phyloP scores from a whole-genome alignment of 1,284 basidiomycete genomes.

The Tausonia pullulans region DNA sequence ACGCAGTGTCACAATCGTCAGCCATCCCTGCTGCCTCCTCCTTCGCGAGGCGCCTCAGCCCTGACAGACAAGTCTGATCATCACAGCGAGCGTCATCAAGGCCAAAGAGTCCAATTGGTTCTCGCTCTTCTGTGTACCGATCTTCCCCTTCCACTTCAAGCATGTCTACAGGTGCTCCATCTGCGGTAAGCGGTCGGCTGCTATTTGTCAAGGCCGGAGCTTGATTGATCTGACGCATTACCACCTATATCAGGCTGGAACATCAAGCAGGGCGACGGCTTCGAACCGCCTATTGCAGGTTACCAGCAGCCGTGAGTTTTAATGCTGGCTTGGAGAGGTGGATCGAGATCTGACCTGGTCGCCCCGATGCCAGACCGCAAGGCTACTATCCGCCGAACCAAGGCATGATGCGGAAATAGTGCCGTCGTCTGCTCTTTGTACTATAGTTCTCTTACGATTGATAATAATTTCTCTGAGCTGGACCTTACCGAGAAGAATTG shows the following conservation, averaged over 20 bases:
- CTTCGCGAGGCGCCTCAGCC: too few relatives aligned
- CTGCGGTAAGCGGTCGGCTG: not conserved
- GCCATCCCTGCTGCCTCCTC: too few relatives aligned
- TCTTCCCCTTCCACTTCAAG: not conserved
- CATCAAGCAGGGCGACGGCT: not conserved
- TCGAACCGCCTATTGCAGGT: not conserved
- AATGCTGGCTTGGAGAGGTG: too few relatives aligned
- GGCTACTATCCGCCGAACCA: too few relatives aligned
- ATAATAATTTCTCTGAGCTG: too few relatives aligned
- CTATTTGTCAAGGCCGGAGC: not conserved
- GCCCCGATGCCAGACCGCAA: too few relatives aligned
- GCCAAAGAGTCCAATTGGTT: not conserved
- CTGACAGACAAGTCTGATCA: too few relatives aligned
- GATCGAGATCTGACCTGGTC: too few relatives aligned
- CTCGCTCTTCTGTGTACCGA: not conserved
- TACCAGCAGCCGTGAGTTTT: not conserved
- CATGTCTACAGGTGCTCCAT: conserved; percentile 1
- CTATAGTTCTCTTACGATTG: too few relatives aligned
- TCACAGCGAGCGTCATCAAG: not conserved
- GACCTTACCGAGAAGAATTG: too few relatives aligned
- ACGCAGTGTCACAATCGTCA: not conserved
- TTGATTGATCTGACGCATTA: not conserved
- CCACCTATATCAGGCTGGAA: not conserved
- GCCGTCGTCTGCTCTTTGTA: too few relatives aligned
- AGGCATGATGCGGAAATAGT: too few relatives aligned